phyloP scores from a whole-genome alignment of 2,329 filamentous ascomycete species.

The Hypoxylon sp. region DNA sequence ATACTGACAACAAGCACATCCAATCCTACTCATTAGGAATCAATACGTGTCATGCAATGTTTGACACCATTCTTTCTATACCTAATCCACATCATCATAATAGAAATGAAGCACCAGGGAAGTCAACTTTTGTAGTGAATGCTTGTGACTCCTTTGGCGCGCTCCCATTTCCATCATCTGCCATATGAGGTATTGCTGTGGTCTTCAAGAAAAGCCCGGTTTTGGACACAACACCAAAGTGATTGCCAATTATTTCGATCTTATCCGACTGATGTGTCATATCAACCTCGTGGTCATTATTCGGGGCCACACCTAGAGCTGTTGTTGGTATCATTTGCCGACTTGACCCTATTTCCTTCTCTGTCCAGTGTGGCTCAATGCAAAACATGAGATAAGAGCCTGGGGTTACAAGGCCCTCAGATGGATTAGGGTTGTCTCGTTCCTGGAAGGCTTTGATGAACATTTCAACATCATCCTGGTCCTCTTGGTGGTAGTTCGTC shows the following conservation, averaged over 20 bases:
- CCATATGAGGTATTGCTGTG: constrained; percentile 12
- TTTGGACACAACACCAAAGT: constrained; percentile 71
- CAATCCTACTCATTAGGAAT: too few species aligned
- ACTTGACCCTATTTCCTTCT: constrained; percentile 23
- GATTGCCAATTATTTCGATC: constrained; percentile 45
- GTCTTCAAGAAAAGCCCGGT: constrained; percentile 62
- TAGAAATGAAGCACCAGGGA: constrained; percentile 40
- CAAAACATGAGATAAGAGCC: constrained; percentile 75
- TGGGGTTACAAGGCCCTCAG: constrained; percentile 66
- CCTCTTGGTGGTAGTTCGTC: constrained; percentile 57
- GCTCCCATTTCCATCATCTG: background rate
- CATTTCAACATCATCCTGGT: constrained; percentile 61
- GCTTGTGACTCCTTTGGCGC: constrained; percentile 8
- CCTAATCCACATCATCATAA: constrained; percentile 18
- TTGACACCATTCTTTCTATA: too few species aligned
- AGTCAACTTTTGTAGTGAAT: constrained; percentile 44
- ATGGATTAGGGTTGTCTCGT: constrained; percentile 43
- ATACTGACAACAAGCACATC: too few species aligned
- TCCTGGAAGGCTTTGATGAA: constrained; percentile 61
- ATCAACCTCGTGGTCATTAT: constrained; percentile 27
- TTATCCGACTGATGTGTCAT: constrained; percentile 35
- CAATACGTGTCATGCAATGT: too few species aligned
- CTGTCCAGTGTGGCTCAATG: constrained; percentile 49
- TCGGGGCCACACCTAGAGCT: constrained; percentile 40
- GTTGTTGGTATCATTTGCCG: constrained; percentile 25